A percentile compares a stretch with the other conserved stretches of the same genome.
phyloP scores from a whole-genome alignment of 768 basidiomycete species.

The Mycena maculata region DNA sequence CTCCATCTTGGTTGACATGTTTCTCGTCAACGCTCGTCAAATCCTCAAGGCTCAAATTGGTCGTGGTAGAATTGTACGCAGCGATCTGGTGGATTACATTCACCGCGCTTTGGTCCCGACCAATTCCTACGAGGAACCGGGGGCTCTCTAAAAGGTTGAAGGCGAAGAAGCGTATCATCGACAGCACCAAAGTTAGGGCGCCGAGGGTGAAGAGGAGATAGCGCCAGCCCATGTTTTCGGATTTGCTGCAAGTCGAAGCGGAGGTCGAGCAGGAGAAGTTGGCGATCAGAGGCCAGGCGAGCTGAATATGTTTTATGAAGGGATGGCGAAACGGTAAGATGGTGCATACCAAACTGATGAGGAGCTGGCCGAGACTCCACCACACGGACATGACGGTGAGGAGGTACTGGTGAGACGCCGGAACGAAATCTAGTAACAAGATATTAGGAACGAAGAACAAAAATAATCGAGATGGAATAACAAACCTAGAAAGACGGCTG shows the following conservation, averaged over 20 bases:
- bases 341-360: conserved; percentile 56
- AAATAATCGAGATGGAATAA: conserved; percentile 10
- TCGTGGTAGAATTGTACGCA: conserved; percentile 64
- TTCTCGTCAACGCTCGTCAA: conserved; percentile 45
- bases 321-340: neutral
- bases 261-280: conserved; percentile 78
- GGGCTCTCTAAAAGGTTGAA: conserved; percentile 79
- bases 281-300: conserved; percentile 81
- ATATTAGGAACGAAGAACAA: neutral
- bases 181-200: conserved; percentile 73
- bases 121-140: conserved; percentile 77
- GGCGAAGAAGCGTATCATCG: conserved; percentile 70
- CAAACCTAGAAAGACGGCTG: conserved; percentile 78
- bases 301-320: conserved; percentile 42
- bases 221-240: conserved; percentile 78
- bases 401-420: conserved; percentile 79
- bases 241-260: conserved; percentile 52
- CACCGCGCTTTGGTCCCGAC: conserved; percentile 70
- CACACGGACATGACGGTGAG: conserved; percentile 80
- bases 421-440: conserved; percentile 69
- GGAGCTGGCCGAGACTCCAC: conserved; percentile 83
- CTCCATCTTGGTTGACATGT: conserved; percentile 37
- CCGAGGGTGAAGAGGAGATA: conserved; percentile 82
- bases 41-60: conserved; percentile 62
- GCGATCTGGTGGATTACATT: conserved; percentile 73